phyloP scores from a whole-genome alignment of 2,329 filamentous ascomycete species.

The Colletotrichum tabaci region DNA sequence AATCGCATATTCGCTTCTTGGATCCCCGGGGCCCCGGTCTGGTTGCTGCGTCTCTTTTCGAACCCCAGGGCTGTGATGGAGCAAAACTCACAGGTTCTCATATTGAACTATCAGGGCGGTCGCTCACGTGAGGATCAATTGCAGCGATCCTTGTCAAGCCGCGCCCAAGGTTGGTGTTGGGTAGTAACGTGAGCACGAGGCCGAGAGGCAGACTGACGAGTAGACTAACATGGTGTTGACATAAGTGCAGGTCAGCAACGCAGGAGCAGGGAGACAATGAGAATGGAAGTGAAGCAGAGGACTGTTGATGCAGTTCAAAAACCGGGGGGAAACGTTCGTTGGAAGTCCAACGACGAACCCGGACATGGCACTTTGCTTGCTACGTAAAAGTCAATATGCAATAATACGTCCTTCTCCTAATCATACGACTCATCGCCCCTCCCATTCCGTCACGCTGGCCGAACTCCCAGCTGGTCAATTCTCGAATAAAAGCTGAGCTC shows the following conservation, averaged over 20 bases:
- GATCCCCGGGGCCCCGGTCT: not conserved
- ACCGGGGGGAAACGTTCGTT: not conserved
- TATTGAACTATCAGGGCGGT: not conserved
- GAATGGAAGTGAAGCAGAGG: too few relatives aligned
- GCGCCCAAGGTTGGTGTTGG: not conserved
- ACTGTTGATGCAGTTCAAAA: not conserved
- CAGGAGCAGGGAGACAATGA: not conserved
- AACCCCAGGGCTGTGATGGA: not conserved
- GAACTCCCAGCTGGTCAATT: too few relatives aligned
- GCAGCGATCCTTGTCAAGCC: not conserved
- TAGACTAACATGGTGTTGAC: not conserved
- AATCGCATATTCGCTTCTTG: slow-evolving; percentile 20
- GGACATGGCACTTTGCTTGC: not conserved
- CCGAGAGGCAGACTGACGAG: not conserved
- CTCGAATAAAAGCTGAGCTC: not conserved
- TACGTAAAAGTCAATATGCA: not conserved
- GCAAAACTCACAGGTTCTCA: slow-evolving; percentile 19
- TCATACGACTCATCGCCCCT: not conserved
- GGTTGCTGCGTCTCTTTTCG: slow-evolving; percentile 13
- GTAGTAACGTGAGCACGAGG: not conserved
- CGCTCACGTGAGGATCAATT: not conserved
- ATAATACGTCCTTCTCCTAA: not conserved
- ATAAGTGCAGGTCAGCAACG: not conserved
- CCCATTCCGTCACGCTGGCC: not conserved
- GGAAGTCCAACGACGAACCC: not conserved